phyloP scores from a whole-genome alignment of 352 stramenopile species.

The Hyaloperonospora brassicae region DNA sequence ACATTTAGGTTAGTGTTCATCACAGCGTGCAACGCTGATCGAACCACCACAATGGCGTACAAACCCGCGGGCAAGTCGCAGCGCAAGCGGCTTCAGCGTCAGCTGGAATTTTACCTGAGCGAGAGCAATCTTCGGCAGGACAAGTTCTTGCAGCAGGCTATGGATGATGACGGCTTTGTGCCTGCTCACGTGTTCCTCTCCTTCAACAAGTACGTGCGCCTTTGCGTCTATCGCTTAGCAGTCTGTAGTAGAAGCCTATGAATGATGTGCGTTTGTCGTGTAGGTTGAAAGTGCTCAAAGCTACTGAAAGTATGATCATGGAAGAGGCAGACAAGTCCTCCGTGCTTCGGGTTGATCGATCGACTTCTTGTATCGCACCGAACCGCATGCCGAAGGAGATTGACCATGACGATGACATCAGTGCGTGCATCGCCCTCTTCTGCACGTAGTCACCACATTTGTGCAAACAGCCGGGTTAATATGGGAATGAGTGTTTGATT shows the following conservation, averaged over 20 bases:
- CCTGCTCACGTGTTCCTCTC: slow-evolving; percentile 47
- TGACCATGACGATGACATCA: slow-evolving; percentile 22
- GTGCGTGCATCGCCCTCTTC: slow-evolving; percentile 1
- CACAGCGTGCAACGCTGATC: no score
- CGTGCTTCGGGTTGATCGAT: slow-evolving; percentile 35
- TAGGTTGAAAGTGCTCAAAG: slow-evolving; percentile 47
- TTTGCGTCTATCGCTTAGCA: background rate
- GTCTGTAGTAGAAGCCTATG: no score
- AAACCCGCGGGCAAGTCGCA: slow-evolving; percentile 35
- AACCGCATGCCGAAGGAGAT: slow-evolving; percentile 19
- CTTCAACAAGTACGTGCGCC: slow-evolving; percentile 45
- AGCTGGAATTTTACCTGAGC: slow-evolving; percentile 80
- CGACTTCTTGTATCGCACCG: slow-evolving; percentile 37
- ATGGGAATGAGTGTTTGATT: no score
- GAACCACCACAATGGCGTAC: no score
- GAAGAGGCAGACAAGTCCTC: slow-evolving; percentile 53
- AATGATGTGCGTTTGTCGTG: no score
- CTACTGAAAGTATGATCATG: slow-evolving; percentile 47
- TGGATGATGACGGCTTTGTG: slow-evolving; percentile 61
- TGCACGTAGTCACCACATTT: background rate
- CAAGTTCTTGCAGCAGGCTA: slow-evolving; percentile 71
- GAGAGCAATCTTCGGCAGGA: slow-evolving; percentile 70
- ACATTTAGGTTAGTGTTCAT: no score
- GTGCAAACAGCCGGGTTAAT: background rate
- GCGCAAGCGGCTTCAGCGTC: slow-evolving; percentile 62